A percentile compares a stretch with the other conserved stretches of the same genome.
These are phyloP conservation scores for Vaccinium macrocarpon DNA, from an alignment of 148 eudicot genomes.

Conservation along the genomic window DNA sequence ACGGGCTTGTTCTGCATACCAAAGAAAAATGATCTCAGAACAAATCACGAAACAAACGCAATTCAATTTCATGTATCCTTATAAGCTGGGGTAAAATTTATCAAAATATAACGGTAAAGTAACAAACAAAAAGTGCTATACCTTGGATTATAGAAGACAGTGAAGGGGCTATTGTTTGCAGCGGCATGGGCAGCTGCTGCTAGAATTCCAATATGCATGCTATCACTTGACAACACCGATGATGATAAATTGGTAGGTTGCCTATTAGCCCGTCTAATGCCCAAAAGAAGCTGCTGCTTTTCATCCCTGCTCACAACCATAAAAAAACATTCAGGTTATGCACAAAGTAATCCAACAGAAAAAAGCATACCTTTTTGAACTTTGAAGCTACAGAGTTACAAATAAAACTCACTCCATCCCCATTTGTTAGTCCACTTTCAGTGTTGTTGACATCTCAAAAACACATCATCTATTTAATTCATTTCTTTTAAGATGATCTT, in stretches of 20 bases:
- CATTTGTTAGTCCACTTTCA: background rate
- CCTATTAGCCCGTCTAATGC: slow-evolving; percentile 89
- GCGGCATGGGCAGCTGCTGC: slow-evolving; percentile 99
- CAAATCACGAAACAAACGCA: background rate
- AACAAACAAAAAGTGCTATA: slow-evolving; percentile 17
- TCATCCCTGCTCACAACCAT: slow-evolving; percentile 60
- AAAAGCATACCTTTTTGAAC: background rate
- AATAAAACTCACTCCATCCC: background rate
- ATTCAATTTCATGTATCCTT: background rate
- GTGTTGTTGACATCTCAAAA: background rate
- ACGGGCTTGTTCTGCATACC: slow-evolving; percentile 80
- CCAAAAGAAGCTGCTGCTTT: slow-evolving; percentile 88
- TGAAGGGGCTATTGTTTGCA: slow-evolving; percentile 92
- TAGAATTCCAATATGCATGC: slow-evolving; percentile 95
- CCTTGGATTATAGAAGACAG: slow-evolving; percentile 96
- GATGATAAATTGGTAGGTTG: slow-evolving; percentile 82
- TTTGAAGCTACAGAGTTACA: background rate
- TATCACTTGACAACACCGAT: slow-evolving; percentile 92
- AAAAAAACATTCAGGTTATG: slow-evolving; percentile 1
- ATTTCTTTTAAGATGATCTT: background rate
- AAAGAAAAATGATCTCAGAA: background rate
- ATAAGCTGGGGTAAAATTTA: background rate
- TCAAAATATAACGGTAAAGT: background rate
- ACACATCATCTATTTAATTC: background rate
- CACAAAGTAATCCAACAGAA: background rate